Base-by-base conservation (phyloP, 2,329 filamentous ascomycete genomes). In the Epichloe baconii region DNA sequence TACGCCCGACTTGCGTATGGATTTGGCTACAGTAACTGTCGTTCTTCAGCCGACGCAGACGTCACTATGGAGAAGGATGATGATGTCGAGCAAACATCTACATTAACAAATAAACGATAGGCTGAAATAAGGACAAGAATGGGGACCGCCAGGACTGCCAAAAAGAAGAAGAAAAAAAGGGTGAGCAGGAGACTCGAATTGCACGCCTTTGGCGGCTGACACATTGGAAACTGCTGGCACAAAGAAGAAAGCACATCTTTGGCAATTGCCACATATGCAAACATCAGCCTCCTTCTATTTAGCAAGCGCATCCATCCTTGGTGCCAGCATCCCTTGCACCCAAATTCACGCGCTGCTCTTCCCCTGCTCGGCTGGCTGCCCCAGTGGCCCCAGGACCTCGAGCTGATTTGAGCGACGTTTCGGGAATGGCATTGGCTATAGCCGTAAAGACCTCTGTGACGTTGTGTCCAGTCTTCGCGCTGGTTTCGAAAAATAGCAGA, bases 361-460 rank as follows among this genome's bases (percentile, higher is more conserved):
- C 77, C 52, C 76, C 70, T 64, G 73, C 71, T 63, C 82, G 68
- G 67, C 80, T 78, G 62, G 78, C 74, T 51, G 77, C 71, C 57
- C 74, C 76, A 17, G 80, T 75, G 46, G 81, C 83, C n/a, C 79
- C 77, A 17, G 78, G 74, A n/a, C 86, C 86, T 59, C 88, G 80
- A 36, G 86, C 79, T 48, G 85, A 90, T 80, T 97, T 97, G 66
- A 97, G 73, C 56, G 88, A 95, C 49, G 89, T 95, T 75, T 98
- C 93, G 2, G 93, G 93, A 62, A 98, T 98, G 41, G 90, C 89
- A 65, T 97, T 97, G 54, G 93, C 93, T 65, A 98, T 98, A 35
- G 93, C 93, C 44, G 90, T 96, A 66, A 98, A 98, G 35, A 98
- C 93, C 61, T 96, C 91, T 49, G 85, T 82, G 40, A 98, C 93